Conservation (phyloP, 1,139 yeast species). For the Hansenula sp. region DNA sequence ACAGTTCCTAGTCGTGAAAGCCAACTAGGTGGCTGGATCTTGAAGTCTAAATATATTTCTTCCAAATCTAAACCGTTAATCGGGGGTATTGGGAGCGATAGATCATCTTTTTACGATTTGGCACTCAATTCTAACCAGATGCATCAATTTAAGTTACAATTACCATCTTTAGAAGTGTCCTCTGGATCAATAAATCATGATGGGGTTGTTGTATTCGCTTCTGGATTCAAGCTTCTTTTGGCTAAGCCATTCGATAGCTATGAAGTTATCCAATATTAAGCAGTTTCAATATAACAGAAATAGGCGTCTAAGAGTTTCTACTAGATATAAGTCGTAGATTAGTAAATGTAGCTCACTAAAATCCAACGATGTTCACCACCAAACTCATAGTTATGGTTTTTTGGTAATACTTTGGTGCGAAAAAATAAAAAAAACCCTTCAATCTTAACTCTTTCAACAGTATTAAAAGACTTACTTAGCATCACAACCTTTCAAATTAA, state of each 20-base stretch:
- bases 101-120: slow-evolving; percentile 20
- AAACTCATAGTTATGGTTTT: too few relatives aligned
- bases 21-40: slow-evolving; percentile 19
- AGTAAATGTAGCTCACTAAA: too few relatives aligned
- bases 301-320: too few relatives aligned
- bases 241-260: slow-evolving; percentile 22
- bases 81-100: slow-evolving; percentile 17
- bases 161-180: slow-evolving; percentile 16
- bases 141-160: slow-evolving; percentile 14
- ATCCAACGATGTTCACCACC: too few relatives aligned
- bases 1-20: slow-evolving; percentile 14
- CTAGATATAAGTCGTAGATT: too few relatives aligned
- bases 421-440: too few relatives aligned
- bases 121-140: slow-evolving; percentile 11
- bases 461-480: too few relatives aligned
- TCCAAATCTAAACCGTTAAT: slow-evolving; percentile 11
- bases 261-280: slow-evolving; percentile 14
- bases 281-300: too few relatives aligned
- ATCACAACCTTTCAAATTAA: neutral
- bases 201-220: slow-evolving; percentile 18
- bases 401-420: too few relatives aligned
- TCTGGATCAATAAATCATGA: slow-evolving; percentile 18
- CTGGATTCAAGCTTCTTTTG: slow-evolving; percentile 18
- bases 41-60: slow-evolving; percentile 12
- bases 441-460: too few relatives aligned